phyloP scores from a whole-genome alignment of 2,329 filamentous ascomycete genomes.

The Didymella segeticola region DNA sequence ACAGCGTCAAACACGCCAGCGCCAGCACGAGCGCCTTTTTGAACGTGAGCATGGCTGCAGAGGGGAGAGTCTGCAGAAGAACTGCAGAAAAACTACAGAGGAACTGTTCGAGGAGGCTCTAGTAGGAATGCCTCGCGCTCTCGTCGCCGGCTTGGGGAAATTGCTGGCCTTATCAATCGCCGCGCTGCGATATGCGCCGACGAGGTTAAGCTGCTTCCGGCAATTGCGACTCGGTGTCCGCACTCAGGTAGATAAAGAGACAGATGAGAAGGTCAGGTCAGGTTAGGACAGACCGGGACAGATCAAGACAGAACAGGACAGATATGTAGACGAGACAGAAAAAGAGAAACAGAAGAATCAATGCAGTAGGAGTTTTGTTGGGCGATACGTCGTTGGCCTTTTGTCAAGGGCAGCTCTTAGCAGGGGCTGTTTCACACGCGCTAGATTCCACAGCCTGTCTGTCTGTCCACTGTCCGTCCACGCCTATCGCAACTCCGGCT shows the following conservation, averaged over 20 bases:
- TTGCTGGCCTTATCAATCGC: constrained; percentile 8
- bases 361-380: constrained; percentile 15
- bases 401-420: constrained; percentile 15
- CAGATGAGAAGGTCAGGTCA: too few species aligned
- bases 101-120: not conserved
- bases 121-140: not conserved
- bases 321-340: not conserved
- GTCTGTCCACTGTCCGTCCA: too few species aligned
- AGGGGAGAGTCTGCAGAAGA: not conserved
- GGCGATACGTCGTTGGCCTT: constrained; percentile 5
- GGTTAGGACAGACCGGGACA: too few species aligned
- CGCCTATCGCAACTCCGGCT: constrained; percentile 3
- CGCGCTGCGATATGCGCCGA: not conserved
- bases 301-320: too few species aligned
- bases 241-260: too few species aligned
- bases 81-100: not conserved
- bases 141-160: constrained; percentile 8
- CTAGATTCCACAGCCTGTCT: constrained; percentile 5
- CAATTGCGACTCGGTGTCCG: constrained; percentile 2
- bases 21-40: constrained; percentile 77
- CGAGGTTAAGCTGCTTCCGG: constrained; percentile 9
- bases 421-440: constrained; percentile 18
- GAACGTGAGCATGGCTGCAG: constrained; percentile 74
- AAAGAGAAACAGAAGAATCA: not conserved
- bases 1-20: constrained; percentile 69